phyloP scores from a whole-genome alignment of 371 early-diverging fungal species.

The Dichotomocladium elegans region DNA sequence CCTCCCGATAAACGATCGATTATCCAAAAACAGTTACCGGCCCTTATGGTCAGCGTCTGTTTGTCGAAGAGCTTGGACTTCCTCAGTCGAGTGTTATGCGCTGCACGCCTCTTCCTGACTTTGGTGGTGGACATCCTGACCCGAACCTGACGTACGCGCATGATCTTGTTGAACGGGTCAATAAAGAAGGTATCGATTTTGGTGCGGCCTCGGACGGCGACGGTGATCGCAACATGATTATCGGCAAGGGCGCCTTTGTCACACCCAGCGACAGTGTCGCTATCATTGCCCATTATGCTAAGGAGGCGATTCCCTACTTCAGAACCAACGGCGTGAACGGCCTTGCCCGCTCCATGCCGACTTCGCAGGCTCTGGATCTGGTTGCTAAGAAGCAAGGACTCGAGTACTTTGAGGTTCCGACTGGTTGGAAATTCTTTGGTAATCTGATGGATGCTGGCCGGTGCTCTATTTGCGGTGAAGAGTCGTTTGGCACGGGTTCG shows the following conservation, averaged over 20 bases:
- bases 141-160: slow-evolving; percentile 98
- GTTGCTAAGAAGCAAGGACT: slow-evolving; percentile 83
- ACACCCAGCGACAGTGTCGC: slow-evolving; percentile 98
- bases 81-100: slow-evolving; percentile 81
- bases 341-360: slow-evolving; percentile 95
- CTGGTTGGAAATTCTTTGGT: slow-evolving; percentile 97
- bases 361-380: slow-evolving; percentile 85
- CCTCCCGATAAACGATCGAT: not conserved
- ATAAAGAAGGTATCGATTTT: slow-evolving; percentile 74
- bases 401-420: slow-evolving; percentile 86
- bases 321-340: slow-evolving; percentile 80
- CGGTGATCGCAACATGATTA: slow-evolving; percentile 97
- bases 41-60: slow-evolving; percentile 84
- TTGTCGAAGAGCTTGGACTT: slow-evolving; percentile 88
- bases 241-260: slow-evolving; percentile 90
- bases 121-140: slow-evolving; percentile 96
- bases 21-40: slow-evolving; percentile 97
- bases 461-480: slow-evolving; percentile 96
- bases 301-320: slow-evolving; percentile 88
- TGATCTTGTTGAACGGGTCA: slow-evolving; percentile 88
- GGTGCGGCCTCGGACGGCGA: slow-evolving; percentile 96
- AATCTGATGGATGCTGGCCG: slow-evolving; percentile 97
- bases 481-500: slow-evolving; percentile 96
- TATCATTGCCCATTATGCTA: slow-evolving; percentile 89
- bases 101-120: slow-evolving; percentile 79